Evolutionary conservation across 129 eudicot genomes (phyloP), one percentile per base, ranked within the genome.

Genomic region (Arctium lappa): DNA sequence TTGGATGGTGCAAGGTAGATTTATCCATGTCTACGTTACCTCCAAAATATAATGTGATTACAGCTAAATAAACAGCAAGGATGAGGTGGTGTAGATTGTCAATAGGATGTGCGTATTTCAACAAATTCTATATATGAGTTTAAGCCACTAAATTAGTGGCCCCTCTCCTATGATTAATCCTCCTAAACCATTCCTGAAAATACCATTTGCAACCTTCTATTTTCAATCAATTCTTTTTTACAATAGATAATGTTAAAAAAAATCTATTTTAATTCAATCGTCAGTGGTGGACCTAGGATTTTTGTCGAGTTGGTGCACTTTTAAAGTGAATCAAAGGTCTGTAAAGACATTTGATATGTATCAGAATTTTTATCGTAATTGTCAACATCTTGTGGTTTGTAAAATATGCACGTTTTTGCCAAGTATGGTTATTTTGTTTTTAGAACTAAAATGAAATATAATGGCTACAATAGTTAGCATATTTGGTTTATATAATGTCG

Each of bases 91-190:
- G 46, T 72, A 44, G 82, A 83, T 84, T 84, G 69, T 84, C 84
- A 79, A 84, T 73, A 3, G 40, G 87, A 84, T 73, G 87, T 84
- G 62, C 60, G 13, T 84, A 79, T 84, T 84, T 83, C 80, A 84
- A 84, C 87, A 84, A 44, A 62, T 63, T 16, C 63, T 13, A 79
- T 40, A 63, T n/a, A 79, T 44, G 70, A 84, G 83, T 79, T 84
- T 84, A 32, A 79, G 71, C 84, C 80, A 84, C 80, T 79, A 34
- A 69, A 73, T 72, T 73, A 84, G 69, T 73, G 83, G 80, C 62
- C 83, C 83, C 42, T 79, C 60, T 78, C 76, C 40, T 30, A 40
- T 79, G 87, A 84, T 84, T 84, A 79, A 53, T 73, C 80, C 87
- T 72, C 68, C 48, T 78, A 84, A 84, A 78, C 83, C 73, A 78